Percentiles rank a stretch among this genome's conserved stretches.
Conservation (phyloP, 2,329 filamentous ascomycete genomes). For the Sclerotiophoma versabilis region DNA sequence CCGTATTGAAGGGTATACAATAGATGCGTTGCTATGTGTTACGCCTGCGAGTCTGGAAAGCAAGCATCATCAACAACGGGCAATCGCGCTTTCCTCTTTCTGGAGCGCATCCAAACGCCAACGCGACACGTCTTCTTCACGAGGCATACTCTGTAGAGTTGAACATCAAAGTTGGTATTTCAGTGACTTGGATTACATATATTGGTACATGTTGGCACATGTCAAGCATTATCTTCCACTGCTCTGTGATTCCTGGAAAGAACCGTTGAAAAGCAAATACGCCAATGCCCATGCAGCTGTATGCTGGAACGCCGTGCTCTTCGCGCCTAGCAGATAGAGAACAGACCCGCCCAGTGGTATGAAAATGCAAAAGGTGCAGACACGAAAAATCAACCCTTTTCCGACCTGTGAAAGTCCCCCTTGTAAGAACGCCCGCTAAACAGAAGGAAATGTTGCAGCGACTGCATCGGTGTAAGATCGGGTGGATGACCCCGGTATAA, state of each 20-base stretch:
- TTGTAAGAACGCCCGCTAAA: conserved; percentile 38
- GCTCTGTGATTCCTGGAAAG: conserved; percentile 2
- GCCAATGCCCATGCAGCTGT: conserved; percentile 29
- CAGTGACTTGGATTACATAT: conserved; percentile 19
- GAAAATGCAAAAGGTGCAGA: conserved; percentile 22
- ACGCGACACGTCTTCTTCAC: conserved; percentile 12
- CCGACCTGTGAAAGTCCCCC: conserved; percentile 33
- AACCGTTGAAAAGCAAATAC: conserved; percentile 20
- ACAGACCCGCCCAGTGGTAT: conserved; percentile 30
- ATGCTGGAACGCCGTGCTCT: conserved; percentile 31
- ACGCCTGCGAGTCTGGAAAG: not conserved
- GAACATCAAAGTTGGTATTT: conserved; percentile 10
- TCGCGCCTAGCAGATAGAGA: conserved; percentile 17
- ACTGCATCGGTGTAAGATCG: not conserved
- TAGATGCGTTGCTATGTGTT: not conserved
- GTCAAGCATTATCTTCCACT: not conserved
- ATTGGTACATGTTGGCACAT: conserved; percentile 16
- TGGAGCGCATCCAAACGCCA: conserved; percentile 3
- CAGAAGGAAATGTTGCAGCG: conserved; percentile 4
- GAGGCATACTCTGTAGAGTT: not conserved
- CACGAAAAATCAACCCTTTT: conserved; percentile 27
- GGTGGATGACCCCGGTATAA: not conserved
- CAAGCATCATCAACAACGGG: conserved; percentile 7
- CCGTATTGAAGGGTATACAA: not conserved
- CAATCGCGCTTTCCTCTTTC: not conserved